Percentiles rank a stretch among this genome's conserved stretches.
phyloP scores from a whole-genome alignment of 805 yeast genomes.

The Zygotorulaspora sp. region DNA sequence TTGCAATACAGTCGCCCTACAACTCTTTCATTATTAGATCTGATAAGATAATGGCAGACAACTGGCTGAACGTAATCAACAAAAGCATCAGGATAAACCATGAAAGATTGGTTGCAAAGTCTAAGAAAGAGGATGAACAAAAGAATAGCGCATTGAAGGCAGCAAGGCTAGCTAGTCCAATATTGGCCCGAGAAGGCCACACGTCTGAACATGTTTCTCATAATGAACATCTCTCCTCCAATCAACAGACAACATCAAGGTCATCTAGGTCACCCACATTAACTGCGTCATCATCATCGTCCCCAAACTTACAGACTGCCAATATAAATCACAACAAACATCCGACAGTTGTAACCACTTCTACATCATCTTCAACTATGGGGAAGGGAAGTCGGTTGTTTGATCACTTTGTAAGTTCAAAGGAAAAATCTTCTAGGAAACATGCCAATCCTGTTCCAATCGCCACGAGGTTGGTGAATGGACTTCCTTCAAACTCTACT shows the following conservation, averaged over 20 bases:
- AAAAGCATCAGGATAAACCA: constrained; percentile 45
- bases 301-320: constrained; percentile 4
- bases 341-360: constrained; percentile 5
- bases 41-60: constrained; percentile 44
- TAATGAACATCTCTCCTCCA: constrained; percentile 3
- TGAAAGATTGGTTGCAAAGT: constrained; percentile 40
- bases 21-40: constrained; percentile 56
- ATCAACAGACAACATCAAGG: constrained; percentile 7
- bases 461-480: constrained; percentile 32
- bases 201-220: constrained; percentile 6
- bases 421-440: constrained; percentile 10
- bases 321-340: constrained; percentile 1
- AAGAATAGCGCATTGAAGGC: constrained; percentile 19
- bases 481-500: constrained; percentile 26
- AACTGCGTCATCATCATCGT: constrained; percentile 4
- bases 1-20: constrained; percentile 54
- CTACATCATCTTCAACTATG: constrained; percentile 4
- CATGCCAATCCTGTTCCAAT: constrained; percentile 29
- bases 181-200: constrained; percentile 3
- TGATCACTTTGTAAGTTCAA: constrained; percentile 32
- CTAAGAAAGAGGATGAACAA: constrained; percentile 11
- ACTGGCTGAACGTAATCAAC: constrained; percentile 56
- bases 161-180: constrained; percentile 19
- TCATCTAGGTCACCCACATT: constrained; percentile 3
- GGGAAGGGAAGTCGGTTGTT: constrained; percentile 32